These are phyloP conservation scores for Mucor mucedo DNA, from an alignment of 371 early-diverging fungal genomes.

Conservation along the genomic window DNA sequence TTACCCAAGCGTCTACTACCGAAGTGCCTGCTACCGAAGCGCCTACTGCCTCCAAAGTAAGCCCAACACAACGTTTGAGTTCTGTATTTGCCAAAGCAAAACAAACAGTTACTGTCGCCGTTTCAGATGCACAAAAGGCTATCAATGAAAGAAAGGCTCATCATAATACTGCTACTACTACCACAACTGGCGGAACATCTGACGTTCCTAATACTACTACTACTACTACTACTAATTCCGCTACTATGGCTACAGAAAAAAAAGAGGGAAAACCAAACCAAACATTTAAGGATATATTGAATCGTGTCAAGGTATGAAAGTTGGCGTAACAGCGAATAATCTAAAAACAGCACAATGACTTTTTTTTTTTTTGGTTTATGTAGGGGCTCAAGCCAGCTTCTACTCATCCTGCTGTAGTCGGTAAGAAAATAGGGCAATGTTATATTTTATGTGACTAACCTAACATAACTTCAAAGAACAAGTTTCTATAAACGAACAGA, in stretches of 20 bases:
- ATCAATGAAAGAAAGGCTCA: conserved; percentile 10
- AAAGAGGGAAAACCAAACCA: conserved; percentile 2
- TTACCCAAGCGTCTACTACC: neutral
- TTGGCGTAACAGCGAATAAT: neutral
- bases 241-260: neutral
- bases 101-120: conserved; percentile 11
- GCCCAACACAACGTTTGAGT: conserved; percentile 5
- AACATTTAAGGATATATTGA: conserved; percentile 5
- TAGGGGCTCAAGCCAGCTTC: conserved; percentile 1
- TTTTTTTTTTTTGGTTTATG: neutral
- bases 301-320: conserved; percentile 11
- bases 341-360: neutral
- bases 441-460: neutral
- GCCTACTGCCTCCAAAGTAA: neutral
- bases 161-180: neutral
- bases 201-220: neutral
- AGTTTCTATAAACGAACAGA: neutral
- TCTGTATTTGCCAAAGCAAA: conserved; percentile 12
- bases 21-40: conserved; percentile 1
- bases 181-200: neutral
- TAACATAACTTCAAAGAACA: neutral
- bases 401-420: conserved; percentile 2
- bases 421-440: neutral
- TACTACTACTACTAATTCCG: neutral
- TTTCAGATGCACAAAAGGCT: conserved; percentile 10